Percentiles rank a stretch among this genome's conserved stretches.
phyloP scores from a whole-genome alignment of 345 rosid species.

The Linum tenue region DNA sequence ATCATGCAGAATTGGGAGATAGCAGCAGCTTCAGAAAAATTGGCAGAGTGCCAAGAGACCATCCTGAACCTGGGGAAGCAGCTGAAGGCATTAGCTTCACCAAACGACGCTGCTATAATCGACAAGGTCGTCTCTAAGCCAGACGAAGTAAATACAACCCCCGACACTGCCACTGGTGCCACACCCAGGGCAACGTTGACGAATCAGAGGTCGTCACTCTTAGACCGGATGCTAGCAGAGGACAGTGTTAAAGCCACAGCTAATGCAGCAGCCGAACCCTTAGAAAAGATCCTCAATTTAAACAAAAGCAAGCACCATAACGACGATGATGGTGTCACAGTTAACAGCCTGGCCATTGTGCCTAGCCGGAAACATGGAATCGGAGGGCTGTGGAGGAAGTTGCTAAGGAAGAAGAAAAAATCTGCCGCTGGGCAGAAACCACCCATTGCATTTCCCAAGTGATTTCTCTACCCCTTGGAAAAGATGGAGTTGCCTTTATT shows the following conservation, averaged over 20 bases:
- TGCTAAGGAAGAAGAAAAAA: slow-evolving; percentile 54
- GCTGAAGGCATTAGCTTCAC: slow-evolving; percentile 62
- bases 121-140: slow-evolving; percentile 38
- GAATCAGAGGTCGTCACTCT: slow-evolving; percentile 59
- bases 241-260: slow-evolving; percentile 27
- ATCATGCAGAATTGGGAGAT: slow-evolving; percentile 67
- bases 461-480: slow-evolving; percentile 1
- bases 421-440: slow-evolving; percentile 29
- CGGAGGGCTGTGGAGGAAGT: slow-evolving; percentile 60
- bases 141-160: slow-evolving; percentile 15
- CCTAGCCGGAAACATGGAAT: slow-evolving; percentile 41
- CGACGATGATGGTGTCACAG: slow-evolving; percentile 14
- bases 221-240: slow-evolving; percentile 83
- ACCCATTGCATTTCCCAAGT: slow-evolving; percentile 27
- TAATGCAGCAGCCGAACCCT: slow-evolving; percentile 24
- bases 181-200: slow-evolving; percentile 31
- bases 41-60: slow-evolving; percentile 91
- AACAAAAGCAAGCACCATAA: slow-evolving; percentile 5
- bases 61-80: slow-evolving; percentile 84
- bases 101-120: slow-evolving; percentile 46
- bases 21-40: slow-evolving; percentile 81
- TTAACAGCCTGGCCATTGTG: slow-evolving; percentile 44
- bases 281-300: slow-evolving; percentile 25
- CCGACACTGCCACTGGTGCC: slow-evolving; percentile 2
- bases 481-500: slow-evolving; percentile 8